phyloP scores from a whole-genome alignment of 371 early-diverging fungal species.

The Saksenaea oblongispora region DNA sequence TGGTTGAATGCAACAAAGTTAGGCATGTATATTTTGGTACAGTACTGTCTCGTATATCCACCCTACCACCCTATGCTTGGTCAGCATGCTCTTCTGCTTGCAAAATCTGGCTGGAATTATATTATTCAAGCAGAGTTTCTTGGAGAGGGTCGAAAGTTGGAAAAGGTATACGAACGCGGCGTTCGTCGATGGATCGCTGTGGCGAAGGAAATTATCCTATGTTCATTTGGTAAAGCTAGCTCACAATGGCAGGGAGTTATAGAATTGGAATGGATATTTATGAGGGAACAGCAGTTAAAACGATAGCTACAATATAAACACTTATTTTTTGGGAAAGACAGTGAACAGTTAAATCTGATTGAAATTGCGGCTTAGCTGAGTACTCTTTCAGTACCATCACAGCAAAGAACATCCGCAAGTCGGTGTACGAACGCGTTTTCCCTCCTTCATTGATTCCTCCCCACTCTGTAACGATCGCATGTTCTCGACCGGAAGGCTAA shows the following conservation, averaged over 20 bases:
- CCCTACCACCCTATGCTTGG: slow-evolving; percentile 74
- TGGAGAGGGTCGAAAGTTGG: slow-evolving; percentile 16
- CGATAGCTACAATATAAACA: not conserved
- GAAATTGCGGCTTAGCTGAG: not conserved
- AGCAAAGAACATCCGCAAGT: not conserved
- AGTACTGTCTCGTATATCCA: slow-evolving; percentile 71
- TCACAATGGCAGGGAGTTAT: slow-evolving; percentile 43
- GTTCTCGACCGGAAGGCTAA: slow-evolving; percentile 26
- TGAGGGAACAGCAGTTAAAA: slow-evolving; percentile 44
- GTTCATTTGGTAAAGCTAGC: slow-evolving; percentile 40
- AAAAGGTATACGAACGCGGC: slow-evolving; percentile 40
- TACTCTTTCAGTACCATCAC: not conserved
- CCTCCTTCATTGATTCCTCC: not conserved
- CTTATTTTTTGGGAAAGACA: too few species aligned
- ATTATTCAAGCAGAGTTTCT: slow-evolving; percentile 36
- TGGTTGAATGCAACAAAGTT: slow-evolving; percentile 57
- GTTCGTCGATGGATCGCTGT: slow-evolving; percentile 46
- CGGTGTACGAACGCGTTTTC: not conserved
- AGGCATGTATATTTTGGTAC: slow-evolving; percentile 62
- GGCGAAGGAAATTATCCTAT: slow-evolving; percentile 34
- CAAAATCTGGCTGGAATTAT: slow-evolving; percentile 70
- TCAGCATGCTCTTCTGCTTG: slow-evolving; percentile 61
- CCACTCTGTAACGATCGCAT: slow-evolving; percentile 4
- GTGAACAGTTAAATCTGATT: not conserved
- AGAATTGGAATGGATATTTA: slow-evolving; percentile 50